These are phyloP conservation scores for Moesziomyces globuligerus DNA, from an alignment of 1,284 basidiomycete species.

Conservation along the genomic window DNA sequence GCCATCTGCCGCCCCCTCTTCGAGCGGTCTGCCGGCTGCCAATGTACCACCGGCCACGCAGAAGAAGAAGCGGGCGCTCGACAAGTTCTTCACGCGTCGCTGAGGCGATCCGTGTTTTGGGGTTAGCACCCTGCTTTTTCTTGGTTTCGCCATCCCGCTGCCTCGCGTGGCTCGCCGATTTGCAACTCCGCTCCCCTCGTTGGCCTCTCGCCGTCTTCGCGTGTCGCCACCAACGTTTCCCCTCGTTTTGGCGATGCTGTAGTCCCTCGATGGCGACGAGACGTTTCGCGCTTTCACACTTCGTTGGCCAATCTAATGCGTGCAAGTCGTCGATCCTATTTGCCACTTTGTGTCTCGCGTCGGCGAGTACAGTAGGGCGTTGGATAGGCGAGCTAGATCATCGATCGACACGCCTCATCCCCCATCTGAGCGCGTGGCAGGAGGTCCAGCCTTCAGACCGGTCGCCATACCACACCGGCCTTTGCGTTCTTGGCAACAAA, in stretches of 20 bases:
- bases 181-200: constrained; percentile 14
- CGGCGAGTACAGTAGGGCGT: background rate
- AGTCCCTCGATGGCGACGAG: background rate
- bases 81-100: constrained; percentile 35
- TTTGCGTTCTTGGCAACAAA: background rate
- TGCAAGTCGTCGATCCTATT: background rate
- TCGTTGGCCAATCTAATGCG: too few species aligned
- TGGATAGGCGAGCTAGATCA: background rate
- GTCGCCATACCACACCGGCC: background rate
- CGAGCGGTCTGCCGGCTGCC: background rate
- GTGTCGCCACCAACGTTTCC: background rate
- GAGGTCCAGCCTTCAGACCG: background rate
- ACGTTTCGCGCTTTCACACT: background rate
- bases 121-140: constrained; percentile 32
- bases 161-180: constrained; percentile 6
- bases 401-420: constrained; percentile 8
- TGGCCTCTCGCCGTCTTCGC: background rate
- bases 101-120: constrained; percentile 7
- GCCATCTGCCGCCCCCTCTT: background rate
- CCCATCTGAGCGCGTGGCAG: background rate
- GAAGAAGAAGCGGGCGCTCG: constrained; percentile 36
- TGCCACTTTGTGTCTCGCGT: background rate
- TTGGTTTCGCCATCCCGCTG: constrained; percentile 1
- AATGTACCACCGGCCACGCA: background rate
- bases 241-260: too few species aligned